Percentiles rank a stretch among this genome's conserved stretches.
These are phyloP conservation scores for Grosmannia clavigera DNA, from an alignment of 2,329 filamentous ascomycete species.

Conservation along the genomic window DNA sequence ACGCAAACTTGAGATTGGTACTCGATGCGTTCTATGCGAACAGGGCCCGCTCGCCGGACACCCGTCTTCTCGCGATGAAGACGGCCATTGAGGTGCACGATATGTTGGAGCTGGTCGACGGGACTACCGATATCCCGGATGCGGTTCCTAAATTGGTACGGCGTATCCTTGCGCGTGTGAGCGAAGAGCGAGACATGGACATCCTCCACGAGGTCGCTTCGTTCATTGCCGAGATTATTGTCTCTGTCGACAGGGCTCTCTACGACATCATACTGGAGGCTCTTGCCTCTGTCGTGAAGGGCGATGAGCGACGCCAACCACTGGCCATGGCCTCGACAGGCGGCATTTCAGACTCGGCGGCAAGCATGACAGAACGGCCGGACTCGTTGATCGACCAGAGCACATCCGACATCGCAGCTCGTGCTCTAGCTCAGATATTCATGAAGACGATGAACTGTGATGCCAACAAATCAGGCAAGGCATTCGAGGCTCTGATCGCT, in stretches of 20 bases:
- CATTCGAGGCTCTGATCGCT: conserved; percentile 51
- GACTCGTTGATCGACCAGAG: conserved; percentile 29
- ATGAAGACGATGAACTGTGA: conserved; percentile 57
- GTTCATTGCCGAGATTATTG: conserved; percentile 52
- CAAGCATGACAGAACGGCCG: conserved; percentile 16
- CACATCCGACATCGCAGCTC: conserved; percentile 57
- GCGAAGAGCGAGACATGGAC: conserved; percentile 48
- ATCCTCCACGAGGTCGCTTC: conserved; percentile 54
- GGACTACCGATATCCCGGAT: conserved; percentile 35
- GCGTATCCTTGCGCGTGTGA: conserved; percentile 47
- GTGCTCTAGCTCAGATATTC: conserved; percentile 64
- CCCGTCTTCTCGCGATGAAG: conserved; percentile 50
- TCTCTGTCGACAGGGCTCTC: conserved; percentile 42
- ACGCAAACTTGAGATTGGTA: conserved; percentile 48
- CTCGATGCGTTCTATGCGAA: conserved; percentile 53
- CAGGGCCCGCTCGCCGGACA: conserved; percentile 43
- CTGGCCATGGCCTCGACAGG: background rate
- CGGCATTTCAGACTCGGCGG: conserved; percentile 15
- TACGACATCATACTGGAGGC: conserved; percentile 47
- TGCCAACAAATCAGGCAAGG: conserved; percentile 47
- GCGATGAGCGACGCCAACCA: conserved; percentile 33
- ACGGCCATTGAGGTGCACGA: conserved; percentile 47
- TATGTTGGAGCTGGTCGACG: conserved; percentile 42
- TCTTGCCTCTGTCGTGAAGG: conserved; percentile 36
- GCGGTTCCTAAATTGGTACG: conserved; percentile 46